phyloP scores from a whole-genome alignment of 495 filamentous ascomycete species.

The Penicillium dipodomyicola region DNA sequence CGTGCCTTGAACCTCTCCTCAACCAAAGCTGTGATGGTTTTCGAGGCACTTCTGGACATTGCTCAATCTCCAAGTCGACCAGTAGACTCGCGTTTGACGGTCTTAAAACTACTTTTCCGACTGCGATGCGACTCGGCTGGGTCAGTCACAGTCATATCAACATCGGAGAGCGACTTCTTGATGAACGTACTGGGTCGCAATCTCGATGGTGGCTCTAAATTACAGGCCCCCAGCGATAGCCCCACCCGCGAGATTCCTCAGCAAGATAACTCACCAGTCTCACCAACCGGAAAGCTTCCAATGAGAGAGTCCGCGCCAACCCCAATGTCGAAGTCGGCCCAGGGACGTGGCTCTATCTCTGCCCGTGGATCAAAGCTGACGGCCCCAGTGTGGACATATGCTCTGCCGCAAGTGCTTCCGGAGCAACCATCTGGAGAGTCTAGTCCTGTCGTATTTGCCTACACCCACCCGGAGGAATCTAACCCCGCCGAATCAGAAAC shows the following conservation, averaged over 20 bases:
- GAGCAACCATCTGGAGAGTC: conserved; percentile 48
- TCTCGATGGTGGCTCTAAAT: conserved; percentile 37
- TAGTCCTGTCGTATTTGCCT: conserved; percentile 46
- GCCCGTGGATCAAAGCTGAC: conserved; percentile 43
- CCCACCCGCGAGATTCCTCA: conserved; percentile 24
- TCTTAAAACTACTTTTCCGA: conserved; percentile 81
- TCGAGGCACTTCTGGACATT: conserved; percentile 40
- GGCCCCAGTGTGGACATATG: conserved; percentile 56
- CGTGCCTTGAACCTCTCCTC: conserved; percentile 42
- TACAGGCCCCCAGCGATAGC: conserved; percentile 27
- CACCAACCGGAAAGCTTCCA: conserved; percentile 21
- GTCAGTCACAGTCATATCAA: conserved; percentile 62
- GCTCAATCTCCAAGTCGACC: conserved; percentile 41
- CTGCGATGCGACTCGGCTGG: conserved; percentile 76
- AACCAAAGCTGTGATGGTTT: conserved; percentile 37
- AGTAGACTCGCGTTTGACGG: conserved; percentile 70
- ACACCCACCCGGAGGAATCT: conserved; percentile 23
- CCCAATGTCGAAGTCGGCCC: conserved; percentile 28
- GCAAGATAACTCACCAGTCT: conserved; percentile 25
- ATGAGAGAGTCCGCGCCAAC: conserved; percentile 24
- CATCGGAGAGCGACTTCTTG: conserved; percentile 66
- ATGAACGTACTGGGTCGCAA: conserved; percentile 71
- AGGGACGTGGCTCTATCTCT: conserved; percentile 32
- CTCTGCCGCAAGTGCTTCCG: conserved; percentile 49
- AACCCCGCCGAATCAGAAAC: conserved; percentile 7